Evolutionary conservation across 2,329 filamentous ascomycete species (phyloP).

Genomic region (Paraphaeosphaeria minitans): DNA sequence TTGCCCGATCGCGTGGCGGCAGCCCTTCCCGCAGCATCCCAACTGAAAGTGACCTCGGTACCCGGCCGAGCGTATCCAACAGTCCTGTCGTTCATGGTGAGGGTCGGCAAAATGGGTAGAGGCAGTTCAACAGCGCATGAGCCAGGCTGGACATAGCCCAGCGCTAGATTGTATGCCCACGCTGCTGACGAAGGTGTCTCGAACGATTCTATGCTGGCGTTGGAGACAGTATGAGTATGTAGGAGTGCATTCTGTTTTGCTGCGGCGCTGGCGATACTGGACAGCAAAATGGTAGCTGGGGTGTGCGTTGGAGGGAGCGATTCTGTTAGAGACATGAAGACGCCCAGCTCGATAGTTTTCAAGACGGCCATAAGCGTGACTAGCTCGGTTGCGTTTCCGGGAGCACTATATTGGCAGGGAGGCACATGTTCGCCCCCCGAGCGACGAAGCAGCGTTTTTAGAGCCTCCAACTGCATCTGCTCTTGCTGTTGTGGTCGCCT

Average conservation of each 20-base stretch:
- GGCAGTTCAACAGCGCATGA: constrained; percentile 12
- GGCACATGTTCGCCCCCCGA: no score
- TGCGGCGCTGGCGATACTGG: constrained; percentile 12
- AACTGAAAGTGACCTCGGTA: no score
- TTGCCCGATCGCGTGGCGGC: no score
- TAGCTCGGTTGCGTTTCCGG: constrained; percentile 1
- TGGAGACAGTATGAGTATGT: background rate
- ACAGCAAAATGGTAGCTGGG: constrained; percentile 8
- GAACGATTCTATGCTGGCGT: constrained; percentile 10
- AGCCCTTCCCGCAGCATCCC: no score
- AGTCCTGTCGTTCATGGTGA: no score
- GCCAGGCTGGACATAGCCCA: constrained; percentile 8
- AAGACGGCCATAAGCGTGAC: constrained; percentile 6
- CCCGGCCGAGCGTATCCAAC: no score
- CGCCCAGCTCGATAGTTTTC: constrained; percentile 9
- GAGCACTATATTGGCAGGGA: no score
- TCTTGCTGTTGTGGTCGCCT: no score
- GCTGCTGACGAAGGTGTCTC: constrained; percentile 11
- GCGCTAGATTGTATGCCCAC: constrained; percentile 14
- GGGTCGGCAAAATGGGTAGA: no score
- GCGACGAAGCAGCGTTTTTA: no score
- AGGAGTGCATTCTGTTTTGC: constrained; percentile 12
- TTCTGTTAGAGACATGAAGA: no score
- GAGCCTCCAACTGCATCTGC: no score
- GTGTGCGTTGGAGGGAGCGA: constrained; percentile 4